Evolutionary conservation across 352 stramenopile genomes (phyloP), one percentile per base, ranked within the genome.

Genomic region (Globisporangium nunn): DNA sequence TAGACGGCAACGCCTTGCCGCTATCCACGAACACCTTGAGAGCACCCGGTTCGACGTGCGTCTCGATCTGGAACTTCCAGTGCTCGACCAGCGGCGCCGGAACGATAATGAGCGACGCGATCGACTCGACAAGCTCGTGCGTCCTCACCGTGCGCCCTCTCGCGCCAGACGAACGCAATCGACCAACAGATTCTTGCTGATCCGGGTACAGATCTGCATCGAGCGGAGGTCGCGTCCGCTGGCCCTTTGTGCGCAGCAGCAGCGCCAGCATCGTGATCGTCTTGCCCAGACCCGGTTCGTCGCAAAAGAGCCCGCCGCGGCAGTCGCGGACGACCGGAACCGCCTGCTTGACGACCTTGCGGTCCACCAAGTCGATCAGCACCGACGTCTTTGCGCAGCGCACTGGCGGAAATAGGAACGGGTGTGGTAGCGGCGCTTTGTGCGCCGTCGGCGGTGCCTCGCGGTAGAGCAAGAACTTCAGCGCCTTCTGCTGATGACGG

Each of bases 261-360:
- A 95, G 57, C 29, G 85, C 81, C 7, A 93, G 54, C 74, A 95
- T 91, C 11, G 85, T 93, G 53, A 95, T 91, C 0, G 85, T 95
- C 64, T 95, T 95, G 17, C 85, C 85, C 0, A 95, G 70, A 0
- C 85, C 85, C 28, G 85, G 85, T 30, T 95, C 85, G 49, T 95
- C 82, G 50, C 78, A 93, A 41, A 95, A 89, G 48, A 95, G 74
- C 17, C 85, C 85, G 0, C 85, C 82, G 17, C 78, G 79, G 3
- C 70, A 68, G 47, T 95, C 82, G 2, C 64, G 52, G 0, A 67
- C 47, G 4, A 59, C 41, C 1, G 60, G 50, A 0, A 67, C 51
- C 6, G 52, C 29, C 3, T 58, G 7, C 4, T 56, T 18, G n/a
- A 73, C 58, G 14, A 91, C 56, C 58, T 62, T 66, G 4, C 59